Percentiles rank a stretch among this genome's conserved stretches.
Evolutionary conservation across 345 rosid species (phyloP).

Genomic region (Raphanus sativus): DNA sequence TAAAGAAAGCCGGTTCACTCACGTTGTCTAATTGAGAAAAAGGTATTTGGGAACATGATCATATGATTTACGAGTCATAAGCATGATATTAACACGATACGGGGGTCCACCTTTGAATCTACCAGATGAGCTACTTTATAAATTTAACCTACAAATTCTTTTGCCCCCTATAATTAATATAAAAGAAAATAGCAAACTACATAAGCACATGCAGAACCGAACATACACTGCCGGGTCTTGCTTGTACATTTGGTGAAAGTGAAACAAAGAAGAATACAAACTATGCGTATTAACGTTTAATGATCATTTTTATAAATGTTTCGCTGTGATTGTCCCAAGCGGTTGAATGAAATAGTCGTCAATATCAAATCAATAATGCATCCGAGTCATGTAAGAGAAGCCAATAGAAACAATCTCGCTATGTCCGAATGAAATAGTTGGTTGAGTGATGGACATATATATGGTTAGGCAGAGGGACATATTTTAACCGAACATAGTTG

Average conservation of each 20-base stretch:
- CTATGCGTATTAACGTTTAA: neutral
- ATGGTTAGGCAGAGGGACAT: neutral
- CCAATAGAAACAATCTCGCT: neutral
- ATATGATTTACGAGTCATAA: conserved; percentile 32
- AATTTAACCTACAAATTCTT: neutral
- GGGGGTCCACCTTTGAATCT: conserved; percentile 16
- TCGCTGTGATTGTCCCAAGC: neutral
- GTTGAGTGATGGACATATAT: neutral
- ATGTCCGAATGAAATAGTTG: neutral
- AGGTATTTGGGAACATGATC: conserved; percentile 23
- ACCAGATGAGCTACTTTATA: neutral
- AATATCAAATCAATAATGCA: neutral
- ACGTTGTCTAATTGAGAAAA: neutral
- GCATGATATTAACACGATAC: conserved; percentile 21
- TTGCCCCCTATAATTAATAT: neutral
- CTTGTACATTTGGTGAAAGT: neutral
- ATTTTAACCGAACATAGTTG: neutral
- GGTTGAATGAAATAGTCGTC: neutral
- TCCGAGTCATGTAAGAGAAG: neutral
- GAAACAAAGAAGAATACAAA: neutral
- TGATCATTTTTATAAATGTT: neutral
- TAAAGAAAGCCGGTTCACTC: neutral
- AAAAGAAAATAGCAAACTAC: neutral
- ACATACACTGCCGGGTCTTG: neutral
- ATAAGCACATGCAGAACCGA: neutral